Evolutionary conservation across 2,329 filamentous ascomycete species (phyloP).

Genomic region (Colletotrichum sublineola): DNA sequence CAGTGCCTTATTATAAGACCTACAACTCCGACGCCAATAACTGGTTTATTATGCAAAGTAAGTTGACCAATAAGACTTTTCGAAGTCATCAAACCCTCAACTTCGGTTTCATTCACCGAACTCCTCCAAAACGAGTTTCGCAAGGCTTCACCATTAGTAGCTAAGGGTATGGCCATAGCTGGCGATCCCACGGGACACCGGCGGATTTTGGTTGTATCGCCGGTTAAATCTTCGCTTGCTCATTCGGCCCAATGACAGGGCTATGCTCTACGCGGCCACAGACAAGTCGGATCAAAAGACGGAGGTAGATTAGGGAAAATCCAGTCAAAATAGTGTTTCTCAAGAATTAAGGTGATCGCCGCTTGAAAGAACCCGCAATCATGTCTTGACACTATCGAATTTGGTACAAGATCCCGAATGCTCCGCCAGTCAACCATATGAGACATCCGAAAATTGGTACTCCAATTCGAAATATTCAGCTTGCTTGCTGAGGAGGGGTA

Average conservation of each 20-base stretch:
- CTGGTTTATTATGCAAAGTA: too few relatives aligned
- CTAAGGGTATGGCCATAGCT: neutral
- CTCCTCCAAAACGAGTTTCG: neutral
- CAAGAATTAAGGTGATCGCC: slow-evolving; percentile 19
- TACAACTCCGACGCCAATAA: too few relatives aligned
- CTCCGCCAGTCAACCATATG: neutral
- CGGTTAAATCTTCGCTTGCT: neutral
- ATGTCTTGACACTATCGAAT: slow-evolving; percentile 2
- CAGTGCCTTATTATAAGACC: too few relatives aligned
- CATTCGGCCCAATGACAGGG: slow-evolving; percentile 3
- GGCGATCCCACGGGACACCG: slow-evolving; percentile 34
- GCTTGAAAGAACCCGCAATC: neutral
- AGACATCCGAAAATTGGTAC: neutral
- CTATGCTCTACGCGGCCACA: neutral
- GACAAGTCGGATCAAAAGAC: slow-evolving; percentile 24
- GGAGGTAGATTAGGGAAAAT: neutral
- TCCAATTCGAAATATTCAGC: slow-evolving; percentile 19
- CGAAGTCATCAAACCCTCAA: neutral
- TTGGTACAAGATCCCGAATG: neutral
- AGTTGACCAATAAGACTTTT: neutral
- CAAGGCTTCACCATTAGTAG: neutral
- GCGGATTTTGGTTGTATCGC: neutral
- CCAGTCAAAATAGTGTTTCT: neutral
- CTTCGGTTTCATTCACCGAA: neutral
- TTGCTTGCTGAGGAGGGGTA: slow-evolving; percentile 33